Evolutionary conservation across 202 grass and related monocot genomes (phyloP), one percentile per base, ranked within the genome.

Genomic region (Cymbopogon flexuosus): DNA sequence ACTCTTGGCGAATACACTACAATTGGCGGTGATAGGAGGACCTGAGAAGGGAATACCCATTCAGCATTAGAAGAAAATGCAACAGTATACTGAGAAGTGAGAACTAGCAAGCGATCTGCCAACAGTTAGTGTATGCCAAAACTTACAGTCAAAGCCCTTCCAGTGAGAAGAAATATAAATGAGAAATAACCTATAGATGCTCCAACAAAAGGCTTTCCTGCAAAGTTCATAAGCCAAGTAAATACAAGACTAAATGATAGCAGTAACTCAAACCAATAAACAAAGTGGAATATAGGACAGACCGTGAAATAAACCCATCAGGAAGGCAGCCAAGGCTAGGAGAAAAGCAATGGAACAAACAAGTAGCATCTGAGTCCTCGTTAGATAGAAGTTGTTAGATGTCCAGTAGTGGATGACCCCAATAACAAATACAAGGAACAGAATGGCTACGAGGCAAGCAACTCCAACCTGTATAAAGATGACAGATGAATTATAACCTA

Each of bases 361-460:
- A 18, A 99, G 80, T 52, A 93, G 64, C 96, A 93, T 99, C 68
- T 99, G 96, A 29, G 88, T 90, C 72, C 96, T 93, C 68, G 96
- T 99, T 87, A 99, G 86, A 89, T 93, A 99, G 88, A 99, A 99
- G 79, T 95, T 99, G 80, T 99, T 99, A 33, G 90, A 99, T 84
- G 93, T 83, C 96, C 96, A 99, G 75, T 95, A 99, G 78, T 99
- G 96, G 69, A 92, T 88, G 79, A 96, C 96, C 61, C 88, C 90
- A 65, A 99, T 93, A 86, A 91, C 90, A 88, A 99, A 93, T 62
- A 91, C 84, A 75, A 99, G 61, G 86, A 99, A 89, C 72, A 99
- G 77, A 73, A 93, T 89, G 65, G 86, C 88, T 71, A 99, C 88
- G 29, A 99, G 96, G 71, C 89, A 93, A 79, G 90, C 90, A 75